A percentile compares a stretch with the other conserved stretches of the same genome.
Evolutionary conservation across 306 rosid genomes (phyloP).

Genomic region (Urtica urens): DNA sequence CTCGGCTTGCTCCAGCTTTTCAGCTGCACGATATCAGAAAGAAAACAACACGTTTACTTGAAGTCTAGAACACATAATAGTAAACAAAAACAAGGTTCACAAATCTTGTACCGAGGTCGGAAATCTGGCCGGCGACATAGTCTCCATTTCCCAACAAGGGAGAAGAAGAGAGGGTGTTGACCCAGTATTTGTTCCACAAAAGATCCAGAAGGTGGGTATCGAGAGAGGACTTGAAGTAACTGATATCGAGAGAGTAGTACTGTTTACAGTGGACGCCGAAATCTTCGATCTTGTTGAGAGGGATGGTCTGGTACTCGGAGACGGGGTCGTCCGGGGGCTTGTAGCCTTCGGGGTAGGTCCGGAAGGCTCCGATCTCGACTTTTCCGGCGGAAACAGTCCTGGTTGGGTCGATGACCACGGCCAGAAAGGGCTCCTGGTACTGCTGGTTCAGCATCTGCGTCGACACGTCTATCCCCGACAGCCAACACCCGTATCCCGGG

Average conservation of each 20-base stretch:
- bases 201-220: conserved; percentile 89
- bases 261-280: conserved; percentile 97
- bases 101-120: conserved; percentile 58
- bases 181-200: conserved; percentile 96
- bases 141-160: conserved; percentile 91
- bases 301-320: conserved; percentile 93
- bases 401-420: conserved; percentile 91
- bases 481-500: conserved; percentile 98
- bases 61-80: not conserved
- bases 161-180: conserved; percentile 84
- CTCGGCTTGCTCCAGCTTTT: conserved; percentile 93
- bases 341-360: conserved; percentile 95
- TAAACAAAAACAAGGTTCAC: conserved; percentile 2
- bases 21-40: conserved; percentile 47
- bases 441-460: conserved; percentile 94
- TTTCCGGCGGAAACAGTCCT: conserved; percentile 94
- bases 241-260: conserved; percentile 90
- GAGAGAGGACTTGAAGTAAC: conserved; percentile 88
- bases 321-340: conserved; percentile 88
- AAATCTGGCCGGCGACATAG: conserved; percentile 92
- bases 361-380: conserved; percentile 96
- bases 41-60: not conserved
- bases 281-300: conserved; percentile 91
- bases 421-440: conserved; percentile 88
- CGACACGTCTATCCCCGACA: conserved; percentile 89